phyloP scores from a whole-genome alignment of 2,329 filamentous ascomycete genomes.

The Neopestalotiopsis rosae region DNA sequence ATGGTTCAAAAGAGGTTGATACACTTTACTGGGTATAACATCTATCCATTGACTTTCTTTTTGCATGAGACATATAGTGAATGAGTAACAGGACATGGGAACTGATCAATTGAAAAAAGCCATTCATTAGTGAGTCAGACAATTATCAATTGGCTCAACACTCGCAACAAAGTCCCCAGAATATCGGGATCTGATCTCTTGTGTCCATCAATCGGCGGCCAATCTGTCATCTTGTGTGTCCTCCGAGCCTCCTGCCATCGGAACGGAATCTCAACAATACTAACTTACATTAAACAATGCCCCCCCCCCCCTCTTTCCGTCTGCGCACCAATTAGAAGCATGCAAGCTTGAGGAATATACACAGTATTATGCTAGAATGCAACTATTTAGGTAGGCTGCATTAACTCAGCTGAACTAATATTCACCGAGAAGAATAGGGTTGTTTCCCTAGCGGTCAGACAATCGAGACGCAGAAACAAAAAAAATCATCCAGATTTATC shows the following conservation, averaged over 20 bases:
- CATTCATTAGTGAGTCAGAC: background rate
- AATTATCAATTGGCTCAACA: background rate
- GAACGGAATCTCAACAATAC: background rate
- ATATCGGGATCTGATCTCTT: background rate
- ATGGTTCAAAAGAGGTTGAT: too few species aligned
- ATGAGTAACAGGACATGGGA: background rate
- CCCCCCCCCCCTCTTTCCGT: background rate
- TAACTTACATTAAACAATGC: background rate
- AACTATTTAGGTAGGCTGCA: background rate
- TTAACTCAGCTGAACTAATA: background rate
- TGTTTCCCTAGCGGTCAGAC: conserved; percentile 7
- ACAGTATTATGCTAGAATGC: background rate
- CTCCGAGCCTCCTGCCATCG: background rate
- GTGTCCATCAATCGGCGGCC: background rate
- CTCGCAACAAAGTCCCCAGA: background rate
- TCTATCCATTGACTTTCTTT: too few species aligned
- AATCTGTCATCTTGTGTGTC: background rate
- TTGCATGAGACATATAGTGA: background rate
- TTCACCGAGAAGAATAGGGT: too few species aligned
- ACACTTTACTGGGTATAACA: too few species aligned
- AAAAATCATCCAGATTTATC: background rate
- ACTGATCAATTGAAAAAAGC: background rate
- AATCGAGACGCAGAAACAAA: background rate
- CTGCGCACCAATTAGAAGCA: background rate
- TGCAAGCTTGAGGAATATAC: background rate